Percentiles rank a stretch among this genome's conserved stretches.
phyloP scores from a whole-genome alignment of 139 green algal genomes.

The Axilococcus clingmanii region DNA sequence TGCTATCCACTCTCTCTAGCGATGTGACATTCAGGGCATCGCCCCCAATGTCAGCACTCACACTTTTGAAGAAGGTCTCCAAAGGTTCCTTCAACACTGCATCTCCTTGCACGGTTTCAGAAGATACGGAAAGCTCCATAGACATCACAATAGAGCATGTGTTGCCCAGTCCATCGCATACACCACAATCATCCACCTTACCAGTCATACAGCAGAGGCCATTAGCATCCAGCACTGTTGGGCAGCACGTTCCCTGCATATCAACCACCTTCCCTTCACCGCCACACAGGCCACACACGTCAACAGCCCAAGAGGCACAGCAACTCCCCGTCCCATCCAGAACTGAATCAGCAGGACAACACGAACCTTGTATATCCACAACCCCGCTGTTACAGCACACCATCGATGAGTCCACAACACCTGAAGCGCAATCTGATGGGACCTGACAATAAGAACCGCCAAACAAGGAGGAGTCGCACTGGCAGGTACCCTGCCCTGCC shows the following conservation, averaged over 20 bases:
- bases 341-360: constrained; percentile 13
- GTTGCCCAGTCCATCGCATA: constrained; percentile 33
- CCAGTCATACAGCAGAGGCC: constrained; percentile 36
- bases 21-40: no score
- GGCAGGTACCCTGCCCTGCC: constrained; percentile 18
- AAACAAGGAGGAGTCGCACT: neutral
- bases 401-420: constrained; percentile 13
- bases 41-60: neutral
- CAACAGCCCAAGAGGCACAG: constrained; percentile 21
- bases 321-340: constrained; percentile 30
- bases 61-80: neutral
- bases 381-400: constrained; percentile 27
- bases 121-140: constrained; percentile 11
- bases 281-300: constrained; percentile 40
- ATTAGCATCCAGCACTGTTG: constrained; percentile 21
- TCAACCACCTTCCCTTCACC: constrained; percentile 29
- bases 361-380: constrained; percentile 10
- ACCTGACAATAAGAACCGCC: constrained; percentile 27
- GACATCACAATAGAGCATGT: constrained; percentile 23
- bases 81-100: constrained; percentile 8
- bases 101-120: constrained; percentile 1
- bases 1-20: no score
- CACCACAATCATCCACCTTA: constrained; percentile 41
- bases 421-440: constrained; percentile 8
- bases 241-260: constrained; percentile 28